Percentiles rank a stretch among this genome's conserved stretches.
These are phyloP conservation scores for Jatropha multifida DNA, from an alignment of 441 rosid genomes.

Conservation along the genomic window DNA sequence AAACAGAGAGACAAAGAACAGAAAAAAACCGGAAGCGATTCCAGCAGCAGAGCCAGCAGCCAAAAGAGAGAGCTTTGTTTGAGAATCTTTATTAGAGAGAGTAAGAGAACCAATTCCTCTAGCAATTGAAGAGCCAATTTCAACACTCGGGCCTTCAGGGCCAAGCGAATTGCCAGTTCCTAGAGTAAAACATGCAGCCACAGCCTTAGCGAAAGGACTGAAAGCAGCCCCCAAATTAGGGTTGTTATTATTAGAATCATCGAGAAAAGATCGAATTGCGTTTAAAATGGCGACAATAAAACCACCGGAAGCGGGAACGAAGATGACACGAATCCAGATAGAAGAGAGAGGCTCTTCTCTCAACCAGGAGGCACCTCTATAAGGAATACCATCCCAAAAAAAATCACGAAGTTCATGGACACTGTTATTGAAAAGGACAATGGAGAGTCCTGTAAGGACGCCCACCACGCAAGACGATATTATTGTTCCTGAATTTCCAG, in stretches of 20 bases:
- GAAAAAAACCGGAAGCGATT: slow-evolving; percentile 73
- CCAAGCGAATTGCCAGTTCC: slow-evolving; percentile 94
- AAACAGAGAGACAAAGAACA: background rate
- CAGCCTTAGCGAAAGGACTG: slow-evolving; percentile 64
- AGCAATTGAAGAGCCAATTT: slow-evolving; percentile 83
- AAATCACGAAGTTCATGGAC: slow-evolving; percentile 76
- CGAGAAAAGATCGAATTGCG: slow-evolving; percentile 33
- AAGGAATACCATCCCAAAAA: slow-evolving; percentile 88
- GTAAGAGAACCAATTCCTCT: slow-evolving; percentile 50
- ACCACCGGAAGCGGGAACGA: slow-evolving; percentile 77
- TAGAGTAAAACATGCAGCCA: slow-evolving; percentile 84
- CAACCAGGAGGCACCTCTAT: slow-evolving; percentile 79
- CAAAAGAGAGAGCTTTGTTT: slow-evolving; percentile 58
- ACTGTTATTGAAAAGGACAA: slow-evolving; percentile 72
- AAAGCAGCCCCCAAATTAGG: slow-evolving; percentile 33
- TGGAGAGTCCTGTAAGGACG: slow-evolving; percentile 66
- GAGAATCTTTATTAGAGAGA: slow-evolving; percentile 43
- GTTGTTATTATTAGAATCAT: background rate
- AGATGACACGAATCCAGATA: slow-evolving; percentile 57
- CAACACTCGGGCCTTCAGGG: slow-evolving; percentile 98
- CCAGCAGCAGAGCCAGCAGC: slow-evolving; percentile 96
- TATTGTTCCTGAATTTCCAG: slow-evolving; percentile 35
- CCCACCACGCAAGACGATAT: slow-evolving; percentile 73
- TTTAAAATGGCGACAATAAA: slow-evolving; percentile 60
- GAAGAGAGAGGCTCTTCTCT: slow-evolving; percentile 67